Evolutionary conservation across 73 alveolate species (phyloP), one percentile per base, ranked within the genome.

Genomic region (Paramecium biaurelia): DNA sequence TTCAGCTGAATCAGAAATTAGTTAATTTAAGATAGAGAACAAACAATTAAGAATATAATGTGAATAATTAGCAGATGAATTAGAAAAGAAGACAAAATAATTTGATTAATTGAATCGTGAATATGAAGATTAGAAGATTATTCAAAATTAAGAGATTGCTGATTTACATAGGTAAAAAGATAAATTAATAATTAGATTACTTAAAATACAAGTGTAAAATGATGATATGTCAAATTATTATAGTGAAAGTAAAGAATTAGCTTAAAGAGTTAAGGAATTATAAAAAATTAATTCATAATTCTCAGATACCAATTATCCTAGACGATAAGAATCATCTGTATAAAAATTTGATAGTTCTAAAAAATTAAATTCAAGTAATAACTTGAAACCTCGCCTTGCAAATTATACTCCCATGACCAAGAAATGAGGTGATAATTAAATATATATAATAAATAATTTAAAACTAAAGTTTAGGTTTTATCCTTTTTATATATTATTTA

Each of bases 41-140:
- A 79, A 79, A 47, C 43, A n/a, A 79, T 18, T 79, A 24, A 41
- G 90, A 26, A 20, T 23, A 26, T 79, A 79, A 79, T 79, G 90
- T 79, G 90, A 79, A 45, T 79, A 43, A 45, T 79, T 79, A 26
- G 90, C 90, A 43, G 90, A 79, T 3, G 90, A 79, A 79, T 45
- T 79, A 45, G 90, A 79, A 41, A 79, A 79, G 28, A 79, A 79
- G 15, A 47, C 56, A n/a, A 79, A 47, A 20, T 18, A 79, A 41
- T 47, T 79, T 23, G 90, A 79, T 79, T 20, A 41, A 41, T 23
- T 43, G 28, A 45, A 18, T 23, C 47, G 72, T 2, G 90, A 79
- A 20, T 45, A 43, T 42, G 42, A 79, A 23, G 76, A 79, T 24
- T 42, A 79, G 56, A 30, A 41, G 23, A 21, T 30, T 18, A 45